Base-by-base conservation (phyloP, 306 rosid species). In the barrel medic (Medicago truncatula) region DNA sequence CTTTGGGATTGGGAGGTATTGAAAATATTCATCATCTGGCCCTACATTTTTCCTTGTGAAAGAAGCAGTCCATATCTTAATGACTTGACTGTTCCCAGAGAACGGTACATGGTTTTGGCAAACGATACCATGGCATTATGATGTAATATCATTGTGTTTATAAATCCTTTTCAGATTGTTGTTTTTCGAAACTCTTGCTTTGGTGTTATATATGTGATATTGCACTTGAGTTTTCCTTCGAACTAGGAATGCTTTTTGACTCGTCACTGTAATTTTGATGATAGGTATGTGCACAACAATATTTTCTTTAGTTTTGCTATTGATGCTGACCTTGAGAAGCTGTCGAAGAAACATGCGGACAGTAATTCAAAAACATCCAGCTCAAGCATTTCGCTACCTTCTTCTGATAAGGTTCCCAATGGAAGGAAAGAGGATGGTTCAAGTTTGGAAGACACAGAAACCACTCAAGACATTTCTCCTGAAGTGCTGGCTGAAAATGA, bases 261-360 rank as follows among this genome's bases (percentile, higher is more conserved):
- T 68, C 21, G 10, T 53, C 53, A 54, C 36, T 69, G 36, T 75
- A 65, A 39, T 77, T 86, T 65, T 70, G 57, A 61, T 74, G 71
- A 58, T 74, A 96, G 99, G 99, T 96, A 96, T 50, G 99, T 96
- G 76, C 99, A 96, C 93, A 96, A 96, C 79, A 96, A 90, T 79
- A 96, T 96, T 81, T 96, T 96, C 93, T 96, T 90, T 53, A 96
- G 99, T 83, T 96, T 96, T 78, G 98, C 99, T 71, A 86, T 96
- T 87, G 99, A 96, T 87, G 97, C 92, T 67, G 99, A 96, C 82
- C 92, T 90, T 85, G 98, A 96, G 83, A 88, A 90, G 84, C 88
- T 92, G 79, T 79, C 88, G 44, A 96, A 88, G 91, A 92, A 85
- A 80, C 72, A 20, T 46, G 72, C 13, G 16, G 86, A 92, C 79